A percentile compares a stretch with the other conserved stretches of the same genome.
These are phyloP conservation scores for Xerocomellus chrysenteron DNA, from an alignment of 768 basidiomycete genomes.

Conservation along the genomic window DNA sequence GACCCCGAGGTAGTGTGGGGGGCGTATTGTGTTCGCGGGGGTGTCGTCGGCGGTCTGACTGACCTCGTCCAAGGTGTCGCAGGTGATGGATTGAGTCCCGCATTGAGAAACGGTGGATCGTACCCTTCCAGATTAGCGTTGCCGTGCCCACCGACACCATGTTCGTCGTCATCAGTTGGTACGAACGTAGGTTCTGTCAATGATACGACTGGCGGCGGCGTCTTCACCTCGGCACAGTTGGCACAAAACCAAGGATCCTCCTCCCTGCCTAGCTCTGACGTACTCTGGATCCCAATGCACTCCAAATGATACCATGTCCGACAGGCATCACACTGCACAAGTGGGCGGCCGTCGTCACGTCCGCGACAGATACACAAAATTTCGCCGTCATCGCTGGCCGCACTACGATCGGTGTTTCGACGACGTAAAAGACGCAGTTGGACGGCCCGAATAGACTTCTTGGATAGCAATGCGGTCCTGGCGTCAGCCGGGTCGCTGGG, in stretches of 20 bases:
- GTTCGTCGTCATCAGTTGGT: constrained; percentile 53
- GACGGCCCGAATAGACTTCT: constrained; percentile 63
- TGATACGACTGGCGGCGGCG: constrained; percentile 37
- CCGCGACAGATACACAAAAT: constrained; percentile 66
- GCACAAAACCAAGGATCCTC: constrained; percentile 81
- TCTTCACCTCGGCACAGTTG: constrained; percentile 47
- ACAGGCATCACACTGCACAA: constrained; percentile 83
- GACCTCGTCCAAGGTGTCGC: constrained; percentile 46
- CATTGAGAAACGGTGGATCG: constrained; percentile 62
- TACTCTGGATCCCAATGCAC: constrained; percentile 70
- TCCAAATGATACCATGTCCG: constrained; percentile 79
- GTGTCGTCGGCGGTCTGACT: constrained; percentile 46
- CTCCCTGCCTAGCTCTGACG: constrained; percentile 66
- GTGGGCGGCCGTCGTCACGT: constrained; percentile 65
- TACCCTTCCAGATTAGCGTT: constrained; percentile 36
- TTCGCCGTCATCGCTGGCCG: constrained; percentile 48
- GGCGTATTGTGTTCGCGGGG: constrained; percentile 34
- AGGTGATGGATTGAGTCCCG: constrained; percentile 54
- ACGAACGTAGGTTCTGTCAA: constrained; percentile 65
- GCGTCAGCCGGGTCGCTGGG: constrained; percentile 77
- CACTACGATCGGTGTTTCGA: constrained; percentile 35
- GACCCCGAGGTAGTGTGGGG: constrained; percentile 36
- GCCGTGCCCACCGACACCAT: neutral
- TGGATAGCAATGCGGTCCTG: constrained; percentile 67
- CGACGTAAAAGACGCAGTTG: constrained; percentile 48